Evolutionary conservation across 805 yeast species (phyloP).

Genomic region (Pichia heedii): DNA sequence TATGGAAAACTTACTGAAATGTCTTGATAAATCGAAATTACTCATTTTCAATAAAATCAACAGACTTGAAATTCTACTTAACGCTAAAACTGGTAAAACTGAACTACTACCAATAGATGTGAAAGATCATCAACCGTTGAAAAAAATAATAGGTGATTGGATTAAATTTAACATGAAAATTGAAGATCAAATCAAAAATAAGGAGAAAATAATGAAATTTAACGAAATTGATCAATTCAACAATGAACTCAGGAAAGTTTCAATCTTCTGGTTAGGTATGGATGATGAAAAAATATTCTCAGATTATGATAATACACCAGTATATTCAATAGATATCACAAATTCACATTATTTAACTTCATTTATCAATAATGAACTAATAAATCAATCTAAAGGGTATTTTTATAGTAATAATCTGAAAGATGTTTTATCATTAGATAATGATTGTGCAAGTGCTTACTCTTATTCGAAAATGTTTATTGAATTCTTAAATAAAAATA

Average conservation of each 20-base stretch:
- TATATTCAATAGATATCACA: slow-evolving; percentile 53
- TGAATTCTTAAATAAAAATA: slow-evolving; percentile 73
- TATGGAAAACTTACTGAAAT: slow-evolving; percentile 21
- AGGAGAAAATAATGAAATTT: background rate
- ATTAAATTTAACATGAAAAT: slow-evolving; percentile 4
- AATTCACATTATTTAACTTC: slow-evolving; percentile 12
- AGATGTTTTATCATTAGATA: slow-evolving; percentile 18
- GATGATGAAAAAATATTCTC: slow-evolving; percentile 1
- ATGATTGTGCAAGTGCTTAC: slow-evolving; percentile 52
- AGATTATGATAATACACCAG: slow-evolving; percentile 53
- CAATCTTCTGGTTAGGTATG: slow-evolving; percentile 7
- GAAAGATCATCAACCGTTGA: background rate
- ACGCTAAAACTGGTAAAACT: background rate
- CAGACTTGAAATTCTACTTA: slow-evolving; percentile 2
- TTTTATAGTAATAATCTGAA: background rate
- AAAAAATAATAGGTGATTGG: slow-evolving; percentile 5
- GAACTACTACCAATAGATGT: background rate
- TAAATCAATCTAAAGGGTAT: background rate
- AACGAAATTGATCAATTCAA: background rate
- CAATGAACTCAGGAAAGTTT: slow-evolving; percentile 1
- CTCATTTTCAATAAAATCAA: slow-evolving; percentile 1
- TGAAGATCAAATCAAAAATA: background rate
- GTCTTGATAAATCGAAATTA: background rate
- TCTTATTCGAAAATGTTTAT: slow-evolving; percentile 78
- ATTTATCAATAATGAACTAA: background rate